Base-by-base conservation (phyloP, 2,329 filamentous ascomycete species). In the Neonectria sp. region DNA sequence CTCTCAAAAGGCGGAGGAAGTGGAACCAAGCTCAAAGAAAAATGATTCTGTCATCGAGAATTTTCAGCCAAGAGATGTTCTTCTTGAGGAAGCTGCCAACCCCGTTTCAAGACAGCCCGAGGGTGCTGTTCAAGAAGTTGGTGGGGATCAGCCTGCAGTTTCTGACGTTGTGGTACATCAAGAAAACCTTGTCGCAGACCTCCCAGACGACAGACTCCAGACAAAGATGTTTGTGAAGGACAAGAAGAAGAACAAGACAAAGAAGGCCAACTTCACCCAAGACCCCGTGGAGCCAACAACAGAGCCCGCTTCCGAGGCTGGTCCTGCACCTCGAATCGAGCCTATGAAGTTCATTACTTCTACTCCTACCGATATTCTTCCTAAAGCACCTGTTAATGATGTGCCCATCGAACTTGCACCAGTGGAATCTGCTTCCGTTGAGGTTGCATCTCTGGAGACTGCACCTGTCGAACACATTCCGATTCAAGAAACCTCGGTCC, bases 141-240 rank as follows among this genome's bases (percentile, higher is more conserved):
- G 21, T 6, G 5, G 40, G 17, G 43, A 45, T 15, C 17, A 60
- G 29, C 35, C 29, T 5, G n/a, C 7, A 33, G 29, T 21, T 12
- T 25, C 52, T 21, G n/a, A 31, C 35, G 21, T 17, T 12, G 49
- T 25, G 21, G 25, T 8, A 29, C 13, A 25, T 31, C 29, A 65
- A 27, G 46, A 49, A 11, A 45, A 29, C 5, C 29, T 3, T 24
- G 27, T 15, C 3, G 15, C 17, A 8, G 43, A 49, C 15, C 21
- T 25, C 6, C 27, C 27, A 27, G 46, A 60, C n/a, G 33, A 49
- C 12, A 40, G 13, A 4, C 63, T 56, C 9, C 58, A 70, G 21
- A 59, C 68, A 27, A 76, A 74, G 55, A 24, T 67, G 29, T 76
- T 73, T 0, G 78, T 77, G 65, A 78, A 79, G 52, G 73, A 76